These are phyloP conservation scores for Pseudomicrostroma phylloplanum DNA, from an alignment of 1,284 basidiomycete species.

Conservation along the genomic window DNA sequence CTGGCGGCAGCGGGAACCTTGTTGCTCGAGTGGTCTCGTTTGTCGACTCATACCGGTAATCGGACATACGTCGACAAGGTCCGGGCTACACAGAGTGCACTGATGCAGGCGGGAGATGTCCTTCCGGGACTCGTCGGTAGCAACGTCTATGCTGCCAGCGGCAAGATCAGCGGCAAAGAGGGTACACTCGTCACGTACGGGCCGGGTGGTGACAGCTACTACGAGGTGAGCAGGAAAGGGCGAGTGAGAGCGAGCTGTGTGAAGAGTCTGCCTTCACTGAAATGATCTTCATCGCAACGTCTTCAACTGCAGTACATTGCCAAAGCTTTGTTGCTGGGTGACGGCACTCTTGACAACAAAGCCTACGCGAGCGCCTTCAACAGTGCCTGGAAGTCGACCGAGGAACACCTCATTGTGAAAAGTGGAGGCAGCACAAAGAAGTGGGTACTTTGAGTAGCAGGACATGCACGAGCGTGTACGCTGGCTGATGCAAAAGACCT, in stretches of 20 bases:
- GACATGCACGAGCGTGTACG: too few relatives aligned
- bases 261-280: too few relatives aligned
- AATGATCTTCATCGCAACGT: too few relatives aligned
- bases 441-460: too few relatives aligned
- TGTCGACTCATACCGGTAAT: slow-evolving; percentile 30
- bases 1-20: slow-evolving; percentile 36
- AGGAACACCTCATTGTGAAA: slow-evolving; percentile 20
- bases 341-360: neutral
- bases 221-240: neutral
- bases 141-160: slow-evolving; percentile 18
- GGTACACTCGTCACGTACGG: slow-evolving; percentile 9
- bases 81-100: slow-evolving; percentile 25
- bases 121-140: slow-evolving; percentile 31
- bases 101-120: slow-evolving; percentile 19
- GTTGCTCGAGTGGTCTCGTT: slow-evolving; percentile 33
- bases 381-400: neutral
- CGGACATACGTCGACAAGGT: slow-evolving; percentile 25
- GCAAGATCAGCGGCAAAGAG: slow-evolving; percentile 10
- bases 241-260: too few relatives aligned
- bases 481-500: too few relatives aligned
- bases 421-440: neutral
- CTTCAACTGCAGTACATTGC: neutral
- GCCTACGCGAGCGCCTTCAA: neutral
- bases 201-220: slow-evolving; percentile 5
- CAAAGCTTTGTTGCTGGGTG: neutral